Conservation (phyloP, 169 alveolate genomes). For the Cyclospora cayetanensis region DNA sequence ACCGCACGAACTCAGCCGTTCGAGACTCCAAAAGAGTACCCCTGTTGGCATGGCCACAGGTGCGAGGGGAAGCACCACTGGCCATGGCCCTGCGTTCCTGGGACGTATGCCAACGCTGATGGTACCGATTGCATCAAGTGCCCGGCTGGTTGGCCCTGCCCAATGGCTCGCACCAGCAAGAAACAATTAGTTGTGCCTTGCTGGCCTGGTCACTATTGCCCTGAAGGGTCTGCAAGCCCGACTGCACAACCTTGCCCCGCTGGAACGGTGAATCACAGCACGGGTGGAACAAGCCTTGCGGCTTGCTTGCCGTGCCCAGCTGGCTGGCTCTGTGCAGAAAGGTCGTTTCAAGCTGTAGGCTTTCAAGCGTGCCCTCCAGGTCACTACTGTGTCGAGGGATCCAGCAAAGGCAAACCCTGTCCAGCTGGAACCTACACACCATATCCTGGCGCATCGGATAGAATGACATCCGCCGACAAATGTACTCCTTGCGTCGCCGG, state of each 20-base stretch:
- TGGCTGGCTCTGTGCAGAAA: conserved; percentile 55
- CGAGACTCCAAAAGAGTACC: conserved; percentile 28
- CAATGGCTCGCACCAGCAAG: conserved; percentile 35
- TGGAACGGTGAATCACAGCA: conserved; percentile 46
- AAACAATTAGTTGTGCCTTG: conserved; percentile 36
- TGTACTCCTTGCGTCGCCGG: conserved; percentile 39
- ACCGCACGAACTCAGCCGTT: not conserved
- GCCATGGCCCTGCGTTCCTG: conserved; percentile 58
- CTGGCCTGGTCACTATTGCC: conserved; percentile 66
- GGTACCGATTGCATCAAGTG: conserved; percentile 60
- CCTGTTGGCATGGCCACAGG: conserved; percentile 40
- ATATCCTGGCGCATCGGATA: conserved; percentile 52
- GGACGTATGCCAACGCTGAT: conserved; percentile 29
- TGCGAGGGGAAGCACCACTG: conserved; percentile 55
- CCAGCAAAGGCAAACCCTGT: conserved; percentile 44
- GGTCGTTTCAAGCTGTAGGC: conserved; percentile 49
- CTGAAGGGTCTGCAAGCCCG: conserved; percentile 63
- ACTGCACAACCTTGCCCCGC: conserved; percentile 58
- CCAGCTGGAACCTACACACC: conserved; percentile 79
- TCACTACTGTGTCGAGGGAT: conserved; percentile 67
- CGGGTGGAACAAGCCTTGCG: not conserved
- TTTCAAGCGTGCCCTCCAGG: conserved; percentile 71
- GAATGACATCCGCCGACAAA: conserved; percentile 21
- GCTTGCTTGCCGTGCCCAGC: conserved; percentile 65
- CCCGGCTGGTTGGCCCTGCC: conserved; percentile 64